Evolutionary conservation across 225 moss, liverwort and hornwort species (phyloP), one percentile per base, ranked within the genome.

Genomic region (Physcomitrellopsis africana): DNA sequence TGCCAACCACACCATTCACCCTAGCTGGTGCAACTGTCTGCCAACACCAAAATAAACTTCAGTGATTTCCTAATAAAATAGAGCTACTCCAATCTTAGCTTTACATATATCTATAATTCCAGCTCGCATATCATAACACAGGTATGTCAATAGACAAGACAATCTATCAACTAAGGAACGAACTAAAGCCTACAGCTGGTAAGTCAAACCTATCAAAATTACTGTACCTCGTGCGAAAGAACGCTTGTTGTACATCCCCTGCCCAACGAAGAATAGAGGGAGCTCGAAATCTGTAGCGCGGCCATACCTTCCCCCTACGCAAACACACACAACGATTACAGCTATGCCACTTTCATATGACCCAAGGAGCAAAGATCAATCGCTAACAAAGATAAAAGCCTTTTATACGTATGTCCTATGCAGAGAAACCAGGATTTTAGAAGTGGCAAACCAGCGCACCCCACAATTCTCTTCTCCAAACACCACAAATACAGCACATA

Each of bases 261-360:
- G 29, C 75, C 84, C 84, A 84, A 67, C 12, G 84, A 77, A 6
- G 81, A 77, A 44, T 70, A 81, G 26, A 81, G 61, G 24, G 84
- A 81, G 77, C 66, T 84, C 29, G 82, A 70, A 17, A 80, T 20
- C 54, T 84, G 84, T 10, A 84, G 74, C 47, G 81, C 84, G 54
- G 84, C 84, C 84, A 84, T 84, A 41, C 43, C 77, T 81, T 20
- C 73, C 74, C 42, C 15, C 61, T 61, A n/a, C 10, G 17, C 11
- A 53, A 13, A 56, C 32, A 45, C 12, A 11, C 1, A 10, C 51
- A 73, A 10, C 20, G 42, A 60, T 8, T 45, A 63, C 7, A 72
- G 54, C 37, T 2, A 20, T 4, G 32, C 32, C 32, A 37, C 32
- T 37, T 37, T 4, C 32, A 37, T 7, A 5, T 37, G 32, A 37